Evolutionary conservation across 768 basidiomycete genomes (phyloP), one percentile per base, ranked within the genome.

Genomic region (Gyrodon lividus): DNA sequence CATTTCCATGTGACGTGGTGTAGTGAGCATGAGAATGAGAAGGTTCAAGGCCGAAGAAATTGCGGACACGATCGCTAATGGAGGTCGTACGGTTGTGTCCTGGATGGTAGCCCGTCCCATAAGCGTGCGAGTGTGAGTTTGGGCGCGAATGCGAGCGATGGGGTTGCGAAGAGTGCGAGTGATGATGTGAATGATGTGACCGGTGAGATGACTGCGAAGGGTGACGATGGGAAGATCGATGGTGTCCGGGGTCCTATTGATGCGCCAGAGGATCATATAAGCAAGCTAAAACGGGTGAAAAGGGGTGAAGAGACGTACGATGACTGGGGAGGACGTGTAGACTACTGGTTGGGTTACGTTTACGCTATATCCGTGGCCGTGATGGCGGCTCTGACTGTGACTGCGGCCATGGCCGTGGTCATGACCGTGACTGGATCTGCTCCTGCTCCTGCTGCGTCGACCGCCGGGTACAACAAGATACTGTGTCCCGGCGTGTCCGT

Each of bases 21-120:
- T 59, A 55, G 13, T 52, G 50, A n/a, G 31, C n/a, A 13, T 51
- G 28, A n/a, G 44, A 16, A 14, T 47, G 50, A 26, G 63, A 10
- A 1, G 38, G 51, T 28, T 64, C 60, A 2, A 70, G 43, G 48
- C 74, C 75, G 50, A 76, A 69, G 51, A 74, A 66, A 24, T 61
- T 50, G 45, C 70, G 72, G 37, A 76, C 53, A 50, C 75, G 75
- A 35, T 73, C 72, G 26, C 70, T 59, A 4, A 76, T 22, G 14
- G 68, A 65, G 3, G 61, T 51, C 20, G 64, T 22, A 9, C 64
- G 61, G 28, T 57, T 53, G 20, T 46, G 63, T 0, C 31, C 37
- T 4, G 46, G 19, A n/a, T 58, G 38, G 13, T 66, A 37, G 5
- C 22, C 38, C 9, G 22, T 10, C 31, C 35, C 26, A 30, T 54